phyloP scores from a whole-genome alignment of 805 yeast species.

The Maudiozyma pseudohumilis region DNA sequence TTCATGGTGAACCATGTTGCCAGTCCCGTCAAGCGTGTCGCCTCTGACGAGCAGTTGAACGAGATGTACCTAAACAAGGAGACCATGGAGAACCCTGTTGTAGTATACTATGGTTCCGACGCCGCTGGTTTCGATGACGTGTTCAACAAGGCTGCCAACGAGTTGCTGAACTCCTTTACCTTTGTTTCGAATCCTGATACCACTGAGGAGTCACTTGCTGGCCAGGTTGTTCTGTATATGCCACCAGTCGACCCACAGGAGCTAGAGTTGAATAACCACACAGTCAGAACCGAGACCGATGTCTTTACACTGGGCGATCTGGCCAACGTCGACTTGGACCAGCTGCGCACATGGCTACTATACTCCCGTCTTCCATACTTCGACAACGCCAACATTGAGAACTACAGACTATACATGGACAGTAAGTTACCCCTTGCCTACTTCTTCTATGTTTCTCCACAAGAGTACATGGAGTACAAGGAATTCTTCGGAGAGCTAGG shows the following conservation, averaged over 20 bases:
- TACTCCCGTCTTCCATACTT: constrained; percentile 70
- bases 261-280: background rate
- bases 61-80: constrained; percentile 27
- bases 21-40: constrained; percentile 56
- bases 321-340: constrained; percentile 12
- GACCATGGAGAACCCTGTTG: constrained; percentile 38
- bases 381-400: constrained; percentile 77
- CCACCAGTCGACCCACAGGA: constrained; percentile 2
- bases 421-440: constrained; percentile 75
- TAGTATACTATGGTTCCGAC: constrained; percentile 41
- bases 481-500: constrained; percentile 52
- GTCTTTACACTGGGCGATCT: background rate
- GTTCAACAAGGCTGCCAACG: constrained; percentile 50
- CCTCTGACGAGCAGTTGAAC: constrained; percentile 40
- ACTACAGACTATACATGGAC: constrained; percentile 65
- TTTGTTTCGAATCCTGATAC: constrained; percentile 39
- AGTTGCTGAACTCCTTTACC: constrained; percentile 50
- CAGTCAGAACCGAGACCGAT: background rate
- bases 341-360: constrained; percentile 23
- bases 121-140: constrained; percentile 37
- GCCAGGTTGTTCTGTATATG: constrained; percentile 5
- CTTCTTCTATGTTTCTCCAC: constrained; percentile 64
- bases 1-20: constrained; percentile 72
- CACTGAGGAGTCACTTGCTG: background rate
- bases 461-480: constrained; percentile 50